These are phyloP conservation scores for Stagonosporopsis tanaceti DNA, from an alignment of 2,329 filamentous ascomycete genomes.

Conservation along the genomic window DNA sequence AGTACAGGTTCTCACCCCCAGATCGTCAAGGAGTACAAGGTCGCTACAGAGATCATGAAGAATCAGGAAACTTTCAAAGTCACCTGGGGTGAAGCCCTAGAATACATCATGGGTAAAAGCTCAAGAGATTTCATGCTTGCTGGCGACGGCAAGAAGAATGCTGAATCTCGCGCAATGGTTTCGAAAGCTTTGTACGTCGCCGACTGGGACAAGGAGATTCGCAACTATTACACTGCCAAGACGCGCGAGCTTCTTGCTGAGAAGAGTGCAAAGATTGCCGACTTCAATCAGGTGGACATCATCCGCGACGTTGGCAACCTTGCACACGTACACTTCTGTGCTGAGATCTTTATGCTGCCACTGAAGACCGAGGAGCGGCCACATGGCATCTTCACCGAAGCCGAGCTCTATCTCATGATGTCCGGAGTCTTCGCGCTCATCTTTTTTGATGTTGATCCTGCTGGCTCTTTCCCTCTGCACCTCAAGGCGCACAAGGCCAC, in stretches of 20 bases:
- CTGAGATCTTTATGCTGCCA: conserved; percentile 63
- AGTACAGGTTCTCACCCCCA: conserved; percentile 53
- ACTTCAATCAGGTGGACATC: conserved; percentile 74
- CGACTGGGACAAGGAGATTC: conserved; percentile 70
- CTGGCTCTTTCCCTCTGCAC: conserved; percentile 61
- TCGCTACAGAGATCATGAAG: conserved; percentile 68
- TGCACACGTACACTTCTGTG: conserved; percentile 63
- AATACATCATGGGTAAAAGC: conserved; percentile 67
- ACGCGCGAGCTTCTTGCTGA: conserved; percentile 68
- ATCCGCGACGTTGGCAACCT: conserved; percentile 65
- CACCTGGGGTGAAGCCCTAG: conserved; percentile 69
- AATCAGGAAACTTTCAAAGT: conserved; percentile 69
- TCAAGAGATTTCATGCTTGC: conserved; percentile 65
- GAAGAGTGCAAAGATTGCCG: conserved; percentile 70
- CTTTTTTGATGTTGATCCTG: conserved; percentile 64
- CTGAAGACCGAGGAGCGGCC: conserved; percentile 62
- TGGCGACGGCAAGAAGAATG: conserved; percentile 45
- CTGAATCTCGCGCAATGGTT: conserved; percentile 44
- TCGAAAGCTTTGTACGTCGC: conserved; percentile 66
- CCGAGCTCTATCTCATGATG: conserved; percentile 63
- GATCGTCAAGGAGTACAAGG: conserved; percentile 68
- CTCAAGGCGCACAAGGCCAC: conserved; percentile 58
- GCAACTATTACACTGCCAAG: conserved; percentile 71
- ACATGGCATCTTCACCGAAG: conserved; percentile 61
- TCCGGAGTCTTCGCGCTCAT: conserved; percentile 61